These are phyloP conservation scores for Ophiosphaerella korrae DNA, from an alignment of 2,329 filamentous ascomycete species.

Conservation along the genomic window DNA sequence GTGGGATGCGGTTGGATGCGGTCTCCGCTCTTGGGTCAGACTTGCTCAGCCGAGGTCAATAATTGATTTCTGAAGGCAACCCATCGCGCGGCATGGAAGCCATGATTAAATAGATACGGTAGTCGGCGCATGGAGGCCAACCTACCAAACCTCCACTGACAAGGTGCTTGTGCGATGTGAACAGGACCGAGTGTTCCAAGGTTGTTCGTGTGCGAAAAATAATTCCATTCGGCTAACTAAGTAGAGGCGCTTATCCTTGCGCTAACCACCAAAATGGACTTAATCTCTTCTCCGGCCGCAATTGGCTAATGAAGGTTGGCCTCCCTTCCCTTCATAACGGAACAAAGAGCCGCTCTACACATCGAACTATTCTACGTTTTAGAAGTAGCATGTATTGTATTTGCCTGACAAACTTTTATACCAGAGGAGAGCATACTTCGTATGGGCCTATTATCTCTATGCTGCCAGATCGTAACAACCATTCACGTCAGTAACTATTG, in stretches of 20 bases:
- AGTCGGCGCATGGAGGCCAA: conserved; percentile 7
- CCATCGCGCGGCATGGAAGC: neutral
- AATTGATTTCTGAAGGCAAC: conserved; percentile 9
- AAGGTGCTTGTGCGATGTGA: conserved; percentile 5
- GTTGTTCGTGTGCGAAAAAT: conserved; percentile 10
- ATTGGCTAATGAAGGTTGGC: too few species aligned
- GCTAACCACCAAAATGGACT: neutral
- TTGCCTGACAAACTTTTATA: too few species aligned
- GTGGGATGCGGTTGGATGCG: conserved; percentile 35
- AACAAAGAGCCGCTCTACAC: too few species aligned
- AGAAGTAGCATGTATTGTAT: too few species aligned
- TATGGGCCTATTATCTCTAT: too few species aligned
- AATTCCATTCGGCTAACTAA: conserved; percentile 8
- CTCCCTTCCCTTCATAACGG: too few species aligned
- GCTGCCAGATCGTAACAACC: too few species aligned
- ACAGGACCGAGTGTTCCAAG: conserved; percentile 1
- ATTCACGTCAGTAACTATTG: too few species aligned
- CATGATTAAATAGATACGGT: conserved; percentile 5
- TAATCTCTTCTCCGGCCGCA: too few species aligned
- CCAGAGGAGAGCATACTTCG: too few species aligned
- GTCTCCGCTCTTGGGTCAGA: conserved; percentile 34
- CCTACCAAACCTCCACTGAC: conserved; percentile 9
- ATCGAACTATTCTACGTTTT: too few species aligned
- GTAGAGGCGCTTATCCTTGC: neutral
- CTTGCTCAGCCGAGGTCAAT: conserved; percentile 40